A percentile compares a stretch with the other conserved stretches of the same genome.
Conservation (phyloP, 331 rosid species). For the Quercus phellos region DNA sequence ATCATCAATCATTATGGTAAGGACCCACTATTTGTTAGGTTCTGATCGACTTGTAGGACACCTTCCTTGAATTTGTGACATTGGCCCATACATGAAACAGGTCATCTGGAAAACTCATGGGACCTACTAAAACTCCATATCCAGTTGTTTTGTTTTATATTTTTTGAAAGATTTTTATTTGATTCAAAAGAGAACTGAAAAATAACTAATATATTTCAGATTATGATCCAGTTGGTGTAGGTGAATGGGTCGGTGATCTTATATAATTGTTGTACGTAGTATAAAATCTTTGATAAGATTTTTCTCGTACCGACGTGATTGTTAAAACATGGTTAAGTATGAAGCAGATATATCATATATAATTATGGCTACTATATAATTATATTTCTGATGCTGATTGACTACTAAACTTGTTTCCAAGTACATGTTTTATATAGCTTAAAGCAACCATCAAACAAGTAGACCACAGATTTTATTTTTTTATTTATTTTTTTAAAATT, state of each 20-base stretch:
- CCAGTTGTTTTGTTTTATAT: background rate
- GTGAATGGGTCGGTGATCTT: background rate
- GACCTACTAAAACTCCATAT: slow-evolving; percentile 23
- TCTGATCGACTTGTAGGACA: slow-evolving; percentile 19
- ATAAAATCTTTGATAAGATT: background rate
- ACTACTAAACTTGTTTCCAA: background rate
- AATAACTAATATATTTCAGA: background rate
- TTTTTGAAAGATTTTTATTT: background rate
- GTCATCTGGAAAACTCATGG: slow-evolving; percentile 12
- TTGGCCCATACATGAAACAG: slow-evolving; percentile 40
- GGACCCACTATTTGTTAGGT: slow-evolving; percentile 50
- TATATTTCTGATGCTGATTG: too few relatives aligned
- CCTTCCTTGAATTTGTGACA: slow-evolving; percentile 22
- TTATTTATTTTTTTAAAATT: background rate
- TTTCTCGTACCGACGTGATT: slow-evolving; percentile 16
- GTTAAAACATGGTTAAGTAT: background rate
- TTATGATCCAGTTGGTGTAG: background rate
- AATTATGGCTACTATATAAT: background rate
- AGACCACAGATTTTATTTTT: background rate
- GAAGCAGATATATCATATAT: background rate
- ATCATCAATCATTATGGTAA: background rate
- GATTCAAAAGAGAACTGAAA: background rate
- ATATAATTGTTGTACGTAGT: background rate
- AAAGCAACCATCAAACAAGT: background rate
- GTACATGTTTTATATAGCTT: background rate